Percentiles rank a stretch among this genome's conserved stretches.
These are phyloP conservation scores for Ascochyta lentis DNA, from an alignment of 2,329 filamentous ascomycete genomes.

Conservation along the genomic window DNA sequence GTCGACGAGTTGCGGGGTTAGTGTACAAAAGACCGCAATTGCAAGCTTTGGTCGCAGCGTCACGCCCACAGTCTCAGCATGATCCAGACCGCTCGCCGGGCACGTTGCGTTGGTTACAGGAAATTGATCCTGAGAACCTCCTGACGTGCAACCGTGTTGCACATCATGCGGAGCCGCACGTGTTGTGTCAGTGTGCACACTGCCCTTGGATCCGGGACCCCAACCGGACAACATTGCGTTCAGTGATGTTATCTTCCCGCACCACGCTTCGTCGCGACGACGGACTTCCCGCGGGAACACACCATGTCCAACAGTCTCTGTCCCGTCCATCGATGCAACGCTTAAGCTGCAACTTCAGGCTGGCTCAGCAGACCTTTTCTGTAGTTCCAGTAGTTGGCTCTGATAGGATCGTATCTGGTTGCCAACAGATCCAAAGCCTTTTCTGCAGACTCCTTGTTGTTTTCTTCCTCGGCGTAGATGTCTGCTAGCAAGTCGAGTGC, in stretches of 20 bases:
- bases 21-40: conserved; percentile 23
- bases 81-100: conserved; percentile 18
- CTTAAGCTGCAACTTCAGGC: conserved; percentile 31
- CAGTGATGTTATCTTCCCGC: conserved; percentile 4
- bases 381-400: conserved; percentile 93
- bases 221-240: conserved; percentile 35
- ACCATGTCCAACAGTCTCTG: background rate
- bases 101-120: conserved; percentile 17
- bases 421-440: conserved; percentile 75
- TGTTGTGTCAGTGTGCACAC: conserved; percentile 6
- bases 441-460: conserved; percentile 67
- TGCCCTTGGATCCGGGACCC: conserved; percentile 22
- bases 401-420: conserved; percentile 88
- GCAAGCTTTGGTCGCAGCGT: conserved; percentile 25
- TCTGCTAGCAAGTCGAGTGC: conserved; percentile 76
- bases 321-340: conserved; percentile 5
- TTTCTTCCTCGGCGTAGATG: conserved; percentile 62
- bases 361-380: conserved; percentile 55
- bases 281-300: conserved; percentile 8
- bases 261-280: conserved; percentile 1
- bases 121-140: conserved; percentile 1
- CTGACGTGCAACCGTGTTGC: conserved; percentile 1
- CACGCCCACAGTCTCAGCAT: conserved; percentile 15
- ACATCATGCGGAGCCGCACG: conserved; percentile 27
- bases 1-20: conserved; percentile 26